phyloP scores from a whole-genome alignment of 257 asterid genomes.

The Lycium barbarum region DNA sequence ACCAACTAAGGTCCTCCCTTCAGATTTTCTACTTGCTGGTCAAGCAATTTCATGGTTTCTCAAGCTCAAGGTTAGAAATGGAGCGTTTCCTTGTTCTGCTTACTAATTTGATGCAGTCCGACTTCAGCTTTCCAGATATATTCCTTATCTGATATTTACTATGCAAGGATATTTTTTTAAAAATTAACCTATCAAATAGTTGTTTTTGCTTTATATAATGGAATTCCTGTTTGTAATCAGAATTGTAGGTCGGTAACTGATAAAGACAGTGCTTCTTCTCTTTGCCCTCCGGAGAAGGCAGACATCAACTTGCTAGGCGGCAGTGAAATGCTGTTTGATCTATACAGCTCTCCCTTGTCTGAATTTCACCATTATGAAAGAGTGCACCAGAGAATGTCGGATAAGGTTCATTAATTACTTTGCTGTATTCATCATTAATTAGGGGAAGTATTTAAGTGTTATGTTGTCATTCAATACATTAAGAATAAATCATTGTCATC shows the following conservation, averaged over 20 bases:
- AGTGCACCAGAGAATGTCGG: constrained; percentile 62
- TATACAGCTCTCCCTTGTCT: constrained; percentile 59
- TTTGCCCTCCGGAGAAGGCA: constrained; percentile 43
- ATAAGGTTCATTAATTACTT: constrained; percentile 54
- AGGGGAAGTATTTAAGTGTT: background rate
- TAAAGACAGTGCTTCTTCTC: constrained; percentile 46
- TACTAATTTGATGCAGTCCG: background rate
- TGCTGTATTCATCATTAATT: constrained; percentile 29
- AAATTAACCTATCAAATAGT: background rate
- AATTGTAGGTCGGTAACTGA: constrained; percentile 55
- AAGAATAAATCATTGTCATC: background rate
- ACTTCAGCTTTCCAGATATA: background rate
- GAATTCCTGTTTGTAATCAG: constrained; percentile 52
- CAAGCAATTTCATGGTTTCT: constrained; percentile 88
- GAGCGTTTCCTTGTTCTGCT: background rate
- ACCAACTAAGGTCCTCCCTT: constrained; percentile 58
- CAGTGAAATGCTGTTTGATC: constrained; percentile 53
- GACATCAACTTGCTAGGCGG: constrained; percentile 56
- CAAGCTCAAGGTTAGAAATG: constrained; percentile 81
- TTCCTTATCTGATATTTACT: background rate
- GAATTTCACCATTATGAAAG: constrained; percentile 75
- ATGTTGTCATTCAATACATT: background rate
- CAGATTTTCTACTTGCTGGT: constrained; percentile 73
- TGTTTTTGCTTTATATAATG: constrained; percentile 31
- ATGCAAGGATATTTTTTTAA: background rate